phyloP scores from a whole-genome alignment of 2,329 filamentous ascomycete genomes.

The Aspergillus pseudoterreus region DNA sequence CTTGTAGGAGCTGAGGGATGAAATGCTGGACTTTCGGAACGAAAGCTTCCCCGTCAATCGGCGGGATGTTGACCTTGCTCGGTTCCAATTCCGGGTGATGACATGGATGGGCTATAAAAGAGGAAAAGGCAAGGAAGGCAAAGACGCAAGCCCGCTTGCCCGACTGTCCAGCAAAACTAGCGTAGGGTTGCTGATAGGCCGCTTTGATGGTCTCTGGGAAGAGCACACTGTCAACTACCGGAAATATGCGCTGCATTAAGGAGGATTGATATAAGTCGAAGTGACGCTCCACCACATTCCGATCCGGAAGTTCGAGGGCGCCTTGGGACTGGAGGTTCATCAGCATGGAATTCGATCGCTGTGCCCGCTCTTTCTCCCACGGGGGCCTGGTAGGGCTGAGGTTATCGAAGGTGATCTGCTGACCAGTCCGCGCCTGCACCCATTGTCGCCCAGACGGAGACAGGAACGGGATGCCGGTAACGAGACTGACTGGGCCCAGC shows the following conservation, averaged over 20 bases:
- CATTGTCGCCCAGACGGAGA: constrained; percentile 47
- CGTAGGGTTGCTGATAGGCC: constrained; percentile 39
- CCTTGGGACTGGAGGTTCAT: constrained; percentile 18
- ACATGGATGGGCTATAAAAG: constrained; percentile 20
- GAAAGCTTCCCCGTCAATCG: constrained; percentile 41
- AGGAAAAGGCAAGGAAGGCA: constrained; percentile 45
- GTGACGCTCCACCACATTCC: constrained; percentile 26
- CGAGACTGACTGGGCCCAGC: constrained; percentile 46
- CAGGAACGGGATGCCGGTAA: constrained; percentile 50
- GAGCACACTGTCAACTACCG: constrained; percentile 46
- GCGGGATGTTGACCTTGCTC: neutral
- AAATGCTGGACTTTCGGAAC: constrained; percentile 42
- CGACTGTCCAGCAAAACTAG: constrained; percentile 21
- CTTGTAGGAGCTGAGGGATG: constrained; percentile 42
- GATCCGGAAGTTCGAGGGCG: constrained; percentile 36
- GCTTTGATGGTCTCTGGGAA: constrained; percentile 45
- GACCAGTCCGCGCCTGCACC: constrained; percentile 47
- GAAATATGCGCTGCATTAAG: constrained; percentile 46
- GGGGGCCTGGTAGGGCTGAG: constrained; percentile 24
- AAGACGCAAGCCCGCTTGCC: constrained; percentile 48
- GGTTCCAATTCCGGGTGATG: constrained; percentile 1
- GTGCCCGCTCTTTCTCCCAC: constrained; percentile 34
- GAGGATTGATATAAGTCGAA: constrained; percentile 31
- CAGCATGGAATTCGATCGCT: constrained; percentile 17
- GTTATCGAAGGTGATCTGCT: constrained; percentile 29